Evolutionary conservation across 441 rosid species (phyloP).

Genomic region (Biscutella laevigata): DNA sequence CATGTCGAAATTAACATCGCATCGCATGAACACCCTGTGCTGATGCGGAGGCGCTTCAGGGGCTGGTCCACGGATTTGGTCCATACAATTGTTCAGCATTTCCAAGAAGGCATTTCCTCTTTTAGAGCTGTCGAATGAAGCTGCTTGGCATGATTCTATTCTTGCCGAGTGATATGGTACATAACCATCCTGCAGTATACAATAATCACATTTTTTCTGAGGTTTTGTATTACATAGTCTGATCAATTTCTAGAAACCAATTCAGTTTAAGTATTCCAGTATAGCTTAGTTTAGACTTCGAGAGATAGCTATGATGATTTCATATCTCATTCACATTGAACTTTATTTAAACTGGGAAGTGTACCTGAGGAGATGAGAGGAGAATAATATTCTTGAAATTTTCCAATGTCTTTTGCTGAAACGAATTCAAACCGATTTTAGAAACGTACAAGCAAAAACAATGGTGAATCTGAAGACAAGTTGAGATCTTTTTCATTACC

Average conservation of each 20-base stretch:
- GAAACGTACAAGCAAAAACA: neutral
- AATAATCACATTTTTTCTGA: neutral
- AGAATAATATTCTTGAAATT: constrained; percentile 62
- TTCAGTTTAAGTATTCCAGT: too few species aligned
- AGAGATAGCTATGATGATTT: too few species aligned
- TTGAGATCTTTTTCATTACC: constrained; percentile 30
- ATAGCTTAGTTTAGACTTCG: too few species aligned
- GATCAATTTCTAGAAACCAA: neutral
- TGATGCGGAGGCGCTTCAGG: constrained; percentile 31
- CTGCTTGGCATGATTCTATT: constrained; percentile 65
- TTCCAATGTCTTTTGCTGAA: constrained; percentile 83
- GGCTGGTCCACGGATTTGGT: constrained; percentile 73
- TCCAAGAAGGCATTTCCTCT: constrained; percentile 66
- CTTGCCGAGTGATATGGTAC: constrained; percentile 94
- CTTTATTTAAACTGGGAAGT: neutral
- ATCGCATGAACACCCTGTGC: constrained; percentile 72
- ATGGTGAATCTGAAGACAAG: neutral
- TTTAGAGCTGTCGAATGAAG: constrained; percentile 60
- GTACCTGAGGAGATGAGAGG: constrained; percentile 85
- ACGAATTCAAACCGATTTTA: neutral
- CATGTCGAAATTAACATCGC: constrained; percentile 76
- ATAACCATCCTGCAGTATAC: constrained; percentile 62
- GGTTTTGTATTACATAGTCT: neutral
- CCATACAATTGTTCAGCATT: constrained; percentile 81
- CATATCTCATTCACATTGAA: too few species aligned